phyloP scores from a whole-genome alignment of 2,329 filamentous ascomycete genomes.

The Pyricularia sp. region DNA sequence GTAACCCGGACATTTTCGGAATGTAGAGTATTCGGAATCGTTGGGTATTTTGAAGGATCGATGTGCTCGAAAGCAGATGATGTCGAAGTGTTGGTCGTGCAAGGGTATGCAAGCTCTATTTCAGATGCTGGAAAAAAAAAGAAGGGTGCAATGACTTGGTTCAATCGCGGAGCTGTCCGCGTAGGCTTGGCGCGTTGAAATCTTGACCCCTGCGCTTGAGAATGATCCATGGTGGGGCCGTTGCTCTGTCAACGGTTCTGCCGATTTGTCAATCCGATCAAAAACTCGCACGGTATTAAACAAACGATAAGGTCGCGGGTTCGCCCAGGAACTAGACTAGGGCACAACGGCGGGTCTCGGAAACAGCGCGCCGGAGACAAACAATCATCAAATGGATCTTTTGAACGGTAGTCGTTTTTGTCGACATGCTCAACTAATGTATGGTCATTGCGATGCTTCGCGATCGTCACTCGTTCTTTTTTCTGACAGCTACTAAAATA shows the following conservation, averaged over 20 bases:
- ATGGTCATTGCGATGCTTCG: neutral
- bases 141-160: neutral
- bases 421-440: neutral
- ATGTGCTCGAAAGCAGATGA: neutral
- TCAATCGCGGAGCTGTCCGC: neutral
- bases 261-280: constrained; percentile 1
- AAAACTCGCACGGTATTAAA: constrained; percentile 4
- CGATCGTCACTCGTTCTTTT: constrained; percentile 7
- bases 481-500: constrained; percentile 4
- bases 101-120: neutral
- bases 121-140: neutral
- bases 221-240: neutral
- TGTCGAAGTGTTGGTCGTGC: neutral
- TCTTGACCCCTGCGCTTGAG: neutral
- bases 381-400: neutral
- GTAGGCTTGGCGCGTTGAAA: neutral
- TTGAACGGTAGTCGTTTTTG: neutral
- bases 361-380: neutral
- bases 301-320: neutral
- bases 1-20: neutral
- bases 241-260: constrained; percentile 2
- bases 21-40: neutral
- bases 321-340: neutral
- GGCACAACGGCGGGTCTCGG: neutral
- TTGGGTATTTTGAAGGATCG: neutral